These are phyloP conservation scores for Aspergillus cejpii DNA, from an alignment of 2,329 filamentous ascomycete genomes.

Conservation along the genomic window DNA sequence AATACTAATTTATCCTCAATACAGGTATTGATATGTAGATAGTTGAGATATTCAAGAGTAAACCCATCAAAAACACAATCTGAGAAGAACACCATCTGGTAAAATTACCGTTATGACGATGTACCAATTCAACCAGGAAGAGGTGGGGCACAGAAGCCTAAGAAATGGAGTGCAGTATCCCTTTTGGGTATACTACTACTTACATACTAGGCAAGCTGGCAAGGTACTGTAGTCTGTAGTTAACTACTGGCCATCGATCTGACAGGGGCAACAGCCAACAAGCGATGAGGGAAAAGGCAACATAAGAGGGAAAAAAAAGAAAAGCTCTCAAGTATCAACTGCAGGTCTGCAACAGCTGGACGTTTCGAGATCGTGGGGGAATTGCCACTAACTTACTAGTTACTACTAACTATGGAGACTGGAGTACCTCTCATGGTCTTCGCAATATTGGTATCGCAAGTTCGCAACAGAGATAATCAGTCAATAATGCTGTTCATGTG, in stretches of 20 bases:
- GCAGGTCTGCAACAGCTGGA: conserved; percentile 5
- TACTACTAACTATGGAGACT: too few relatives aligned
- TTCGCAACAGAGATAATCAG: too few relatives aligned
- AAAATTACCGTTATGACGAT: too few relatives aligned
- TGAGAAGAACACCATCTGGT: too few relatives aligned
- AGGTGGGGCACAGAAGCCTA: not conserved
- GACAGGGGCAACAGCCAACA: not conserved
- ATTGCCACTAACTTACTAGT: conserved; percentile 3
- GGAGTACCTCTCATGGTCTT: too few relatives aligned
- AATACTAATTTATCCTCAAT: too few relatives aligned
- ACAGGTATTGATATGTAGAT: too few relatives aligned
- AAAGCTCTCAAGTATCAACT: not conserved
- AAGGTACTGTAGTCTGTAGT: conserved; percentile 1
- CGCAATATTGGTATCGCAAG: too few relatives aligned
- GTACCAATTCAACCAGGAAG: too few relatives aligned
- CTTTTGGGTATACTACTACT: conserved; percentile 15
- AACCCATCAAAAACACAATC: too few relatives aligned
- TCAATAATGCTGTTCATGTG: too few relatives aligned
- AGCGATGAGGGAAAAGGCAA: not conserved
- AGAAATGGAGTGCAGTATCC: conserved; percentile 13
- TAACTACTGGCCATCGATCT: conserved; percentile 5
- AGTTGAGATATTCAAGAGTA: too few relatives aligned
- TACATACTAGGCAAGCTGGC: conserved; percentile 11
- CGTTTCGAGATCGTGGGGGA: conserved; percentile 25
- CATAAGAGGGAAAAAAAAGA: conserved; percentile 9